Evolutionary conservation across 2,329 filamentous ascomycete genomes (phyloP).

Genomic region (Fusarium foetens): DNA sequence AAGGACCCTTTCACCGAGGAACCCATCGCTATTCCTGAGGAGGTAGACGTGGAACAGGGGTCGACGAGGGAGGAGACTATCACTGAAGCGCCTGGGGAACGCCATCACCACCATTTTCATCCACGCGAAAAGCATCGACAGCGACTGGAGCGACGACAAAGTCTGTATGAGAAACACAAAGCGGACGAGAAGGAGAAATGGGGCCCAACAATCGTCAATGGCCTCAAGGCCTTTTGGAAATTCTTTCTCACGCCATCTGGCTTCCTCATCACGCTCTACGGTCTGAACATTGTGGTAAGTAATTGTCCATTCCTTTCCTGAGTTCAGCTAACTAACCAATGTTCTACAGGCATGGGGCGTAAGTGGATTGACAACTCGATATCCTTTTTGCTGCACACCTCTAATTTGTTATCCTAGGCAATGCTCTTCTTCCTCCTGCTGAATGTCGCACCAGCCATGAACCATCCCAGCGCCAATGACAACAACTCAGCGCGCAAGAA

Average conservation of each 20-base stretch:
- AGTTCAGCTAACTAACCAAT: neutral
- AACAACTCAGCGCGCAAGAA: constrained; percentile 78
- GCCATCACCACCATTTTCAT: neutral
- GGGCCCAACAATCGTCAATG: neutral
- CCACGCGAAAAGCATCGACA: neutral
- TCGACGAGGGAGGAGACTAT: neutral
- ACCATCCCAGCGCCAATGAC: constrained; percentile 56
- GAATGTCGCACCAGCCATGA: neutral
- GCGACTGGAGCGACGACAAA: neutral
- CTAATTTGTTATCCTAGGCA: neutral
- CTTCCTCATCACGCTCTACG: neutral
- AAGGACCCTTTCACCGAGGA: neutral
- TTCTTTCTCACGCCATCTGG: constrained; percentile 55
- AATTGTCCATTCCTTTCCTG: accelerated
- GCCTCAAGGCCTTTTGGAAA: neutral
- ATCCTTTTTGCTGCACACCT: neutral
- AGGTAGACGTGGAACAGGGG: neutral
- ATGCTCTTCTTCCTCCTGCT: constrained; percentile 4
- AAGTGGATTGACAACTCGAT: neutral
- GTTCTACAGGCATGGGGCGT: neutral
- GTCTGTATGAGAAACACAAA: neutral
- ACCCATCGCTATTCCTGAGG: neutral
- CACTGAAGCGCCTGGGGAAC: neutral
- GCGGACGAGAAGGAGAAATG: constrained; percentile 3
- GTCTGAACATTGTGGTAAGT: neutral